Conservation (phyloP, 2,329 filamentous ascomycete species). For the Trichoderma cornu-damae region DNA sequence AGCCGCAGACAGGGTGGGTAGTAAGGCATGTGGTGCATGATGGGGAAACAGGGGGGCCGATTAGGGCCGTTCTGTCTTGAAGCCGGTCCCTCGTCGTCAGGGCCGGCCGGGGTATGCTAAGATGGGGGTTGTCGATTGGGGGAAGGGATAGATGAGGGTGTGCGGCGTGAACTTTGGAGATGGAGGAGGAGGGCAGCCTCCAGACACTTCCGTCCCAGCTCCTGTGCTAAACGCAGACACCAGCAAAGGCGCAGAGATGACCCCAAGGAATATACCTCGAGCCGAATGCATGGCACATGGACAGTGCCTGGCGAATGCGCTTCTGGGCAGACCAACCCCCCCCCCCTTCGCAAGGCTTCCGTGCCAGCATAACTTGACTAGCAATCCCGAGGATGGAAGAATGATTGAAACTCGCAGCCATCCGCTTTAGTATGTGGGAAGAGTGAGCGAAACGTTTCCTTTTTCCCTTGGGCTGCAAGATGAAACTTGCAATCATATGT, state of each 20-base stretch:
- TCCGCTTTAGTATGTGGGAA: background rate
- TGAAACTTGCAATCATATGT: slow-evolving; percentile 15
- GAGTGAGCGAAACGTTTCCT: slow-evolving; percentile 16
- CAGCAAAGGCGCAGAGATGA: slow-evolving; percentile 9
- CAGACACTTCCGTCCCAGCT: slow-evolving; percentile 13
- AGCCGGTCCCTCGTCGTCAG: slow-evolving; percentile 12
- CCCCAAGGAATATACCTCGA: background rate
- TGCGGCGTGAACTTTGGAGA: slow-evolving; percentile 10
- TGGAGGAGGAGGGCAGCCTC: slow-evolving; percentile 5
- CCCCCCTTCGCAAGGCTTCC: background rate
- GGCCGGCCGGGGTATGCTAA: slow-evolving; percentile 11
- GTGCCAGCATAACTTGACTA: background rate
- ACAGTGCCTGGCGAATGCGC: slow-evolving; percentile 9
- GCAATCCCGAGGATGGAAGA: slow-evolving; percentile 3
- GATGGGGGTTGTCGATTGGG: slow-evolving; percentile 15
- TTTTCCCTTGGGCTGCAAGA: background rate
- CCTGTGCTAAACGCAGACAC: slow-evolving; percentile 1
- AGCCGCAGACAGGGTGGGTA: slow-evolving; percentile 17
- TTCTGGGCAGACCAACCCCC: slow-evolving; percentile 7
- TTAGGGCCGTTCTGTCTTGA: slow-evolving; percentile 19
- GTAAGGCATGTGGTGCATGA: slow-evolving; percentile 18
- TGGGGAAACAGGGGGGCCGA: slow-evolving; percentile 19
- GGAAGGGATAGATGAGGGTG: background rate
- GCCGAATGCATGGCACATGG: slow-evolving; percentile 11
- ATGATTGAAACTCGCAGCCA: slow-evolving; percentile 7